phyloP scores from a whole-genome alignment of 257 asterid species.

The Handroanthus guayacan region DNA sequence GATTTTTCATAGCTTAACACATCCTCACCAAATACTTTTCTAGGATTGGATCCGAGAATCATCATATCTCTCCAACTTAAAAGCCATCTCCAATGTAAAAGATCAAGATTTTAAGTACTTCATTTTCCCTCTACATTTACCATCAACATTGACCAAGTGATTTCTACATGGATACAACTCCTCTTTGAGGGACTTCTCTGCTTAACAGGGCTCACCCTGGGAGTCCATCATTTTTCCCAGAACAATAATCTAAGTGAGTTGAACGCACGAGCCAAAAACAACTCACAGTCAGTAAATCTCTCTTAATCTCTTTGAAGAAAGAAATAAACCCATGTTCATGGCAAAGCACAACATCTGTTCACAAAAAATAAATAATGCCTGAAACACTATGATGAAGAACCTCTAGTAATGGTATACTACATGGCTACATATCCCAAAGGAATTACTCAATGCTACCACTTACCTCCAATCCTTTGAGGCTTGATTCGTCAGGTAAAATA shows the following conservation, averaged over 20 bases:
- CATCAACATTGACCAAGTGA: constrained; percentile 16
- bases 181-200: background rate
- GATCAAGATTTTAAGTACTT: background rate
- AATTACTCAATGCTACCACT: constrained; percentile 35
- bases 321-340: background rate
- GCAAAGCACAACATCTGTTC: constrained; percentile 6
- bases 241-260: background rate
- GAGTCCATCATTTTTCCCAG: background rate
- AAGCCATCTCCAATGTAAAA: background rate
- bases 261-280: constrained; percentile 13
- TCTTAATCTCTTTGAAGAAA: background rate
- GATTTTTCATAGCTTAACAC: background rate
- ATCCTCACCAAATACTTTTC: background rate
- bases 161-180: constrained; percentile 12
- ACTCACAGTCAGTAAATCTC: constrained; percentile 14
- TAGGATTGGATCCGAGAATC: background rate
- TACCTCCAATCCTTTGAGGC: constrained; percentile 73
- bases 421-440: constrained; percentile 31
- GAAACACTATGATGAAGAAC: constrained; percentile 18
- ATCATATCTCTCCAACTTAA: background rate
- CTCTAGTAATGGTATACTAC: constrained; percentile 19
- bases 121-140: background rate
- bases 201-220: background rate
- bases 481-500: constrained; percentile 70
- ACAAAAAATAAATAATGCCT: constrained; percentile 21